Evolutionary conservation across 768 basidiomycete species (phyloP).

Genomic region (Xerocomellus chrysenteron): DNA sequence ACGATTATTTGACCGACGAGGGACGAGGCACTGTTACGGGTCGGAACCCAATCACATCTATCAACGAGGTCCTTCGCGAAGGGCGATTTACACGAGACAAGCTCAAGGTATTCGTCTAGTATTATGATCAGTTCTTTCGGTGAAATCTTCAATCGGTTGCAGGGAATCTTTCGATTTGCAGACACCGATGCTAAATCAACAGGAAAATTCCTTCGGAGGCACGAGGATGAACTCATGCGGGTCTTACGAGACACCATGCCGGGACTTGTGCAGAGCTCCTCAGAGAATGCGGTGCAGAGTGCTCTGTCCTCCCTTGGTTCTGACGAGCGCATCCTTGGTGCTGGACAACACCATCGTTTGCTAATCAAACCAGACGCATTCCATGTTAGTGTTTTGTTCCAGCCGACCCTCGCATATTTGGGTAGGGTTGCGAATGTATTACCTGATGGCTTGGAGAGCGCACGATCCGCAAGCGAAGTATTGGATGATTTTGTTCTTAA

Average conservation of each 20-base stretch:
- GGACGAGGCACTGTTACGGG: slow-evolving; percentile 75
- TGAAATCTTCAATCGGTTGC: slow-evolving; percentile 4
- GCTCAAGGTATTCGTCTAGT: slow-evolving; percentile 54
- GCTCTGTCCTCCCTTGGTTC: slow-evolving; percentile 58
- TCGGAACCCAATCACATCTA: slow-evolving; percentile 86
- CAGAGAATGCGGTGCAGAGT: slow-evolving; percentile 60
- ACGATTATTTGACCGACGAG: slow-evolving; percentile 92
- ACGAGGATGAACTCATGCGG: slow-evolving; percentile 83
- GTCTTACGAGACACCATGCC: slow-evolving; percentile 91
- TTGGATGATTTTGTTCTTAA: slow-evolving; percentile 92
- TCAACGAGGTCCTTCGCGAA: slow-evolving; percentile 90
- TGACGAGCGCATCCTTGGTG: slow-evolving; percentile 73
- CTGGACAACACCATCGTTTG: slow-evolving; percentile 78
- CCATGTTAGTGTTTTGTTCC: slow-evolving; percentile 92
- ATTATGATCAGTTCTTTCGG: background rate
- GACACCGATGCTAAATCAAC: slow-evolving; percentile 82
- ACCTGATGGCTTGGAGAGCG: slow-evolving; percentile 68
- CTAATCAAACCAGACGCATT: slow-evolving; percentile 91
- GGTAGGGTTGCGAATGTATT: slow-evolving; percentile 68
- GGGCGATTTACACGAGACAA: slow-evolving; percentile 78
- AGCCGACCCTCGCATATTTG: slow-evolving; percentile 86
- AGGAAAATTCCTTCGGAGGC: slow-evolving; percentile 61
- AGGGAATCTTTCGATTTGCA: slow-evolving; percentile 89
- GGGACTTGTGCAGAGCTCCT: slow-evolving; percentile 76
- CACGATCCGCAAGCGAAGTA: slow-evolving; percentile 65